Base-by-base conservation (phyloP, 2,329 filamentous ascomycete species). In the Cytospora mali region DNA sequence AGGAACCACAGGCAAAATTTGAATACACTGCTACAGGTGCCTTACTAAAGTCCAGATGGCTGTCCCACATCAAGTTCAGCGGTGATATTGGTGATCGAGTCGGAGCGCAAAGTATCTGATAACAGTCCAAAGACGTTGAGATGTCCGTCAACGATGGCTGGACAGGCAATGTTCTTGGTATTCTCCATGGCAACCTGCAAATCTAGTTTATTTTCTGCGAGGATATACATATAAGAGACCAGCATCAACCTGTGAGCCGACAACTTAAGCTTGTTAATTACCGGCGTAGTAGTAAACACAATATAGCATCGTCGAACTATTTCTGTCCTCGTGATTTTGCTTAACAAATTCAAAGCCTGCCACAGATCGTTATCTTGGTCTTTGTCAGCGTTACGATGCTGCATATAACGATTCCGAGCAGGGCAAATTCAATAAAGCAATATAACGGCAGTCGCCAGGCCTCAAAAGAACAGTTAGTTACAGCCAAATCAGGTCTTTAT, bases 121-220 rank as follows among this genome's bases (percentile, higher is more conserved):
- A 61, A 64, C 21, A 67, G 49, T 49, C 66, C 68, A 1, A 66
- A 59, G 1, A 71, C 65, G 53, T 81, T 77, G 16, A 77, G 69
- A 62, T 82, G 83, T n/a, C 71, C 62, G 31, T 68, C 29, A 67
- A 68, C 31, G 68, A 61, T 7, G 76, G 75, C 48, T 69, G 72
- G 23, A 71, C 70, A 68, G 28, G 69, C 70, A 6, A 62, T 55
- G 0, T 65, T 71, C 13, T 68, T 61, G 2, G 71, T 73, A 64
- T 75, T 76, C 33, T 74, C 71, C 14, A 75, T 62, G 2, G 71
- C 73, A 0, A 69, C 68, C 46, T 73, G 72, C 27, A 75, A 67
- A 10, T 76, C 68, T 28, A 71, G 71, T 11, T 35, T 11, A 11
- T 35, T 35, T 4, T 35, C 33, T 35, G 13, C 13, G 33, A 6